These are phyloP conservation scores for Rhexocercosporidium sp. DNA, from an alignment of 2,329 filamentous ascomycete species.

Conservation along the genomic window DNA sequence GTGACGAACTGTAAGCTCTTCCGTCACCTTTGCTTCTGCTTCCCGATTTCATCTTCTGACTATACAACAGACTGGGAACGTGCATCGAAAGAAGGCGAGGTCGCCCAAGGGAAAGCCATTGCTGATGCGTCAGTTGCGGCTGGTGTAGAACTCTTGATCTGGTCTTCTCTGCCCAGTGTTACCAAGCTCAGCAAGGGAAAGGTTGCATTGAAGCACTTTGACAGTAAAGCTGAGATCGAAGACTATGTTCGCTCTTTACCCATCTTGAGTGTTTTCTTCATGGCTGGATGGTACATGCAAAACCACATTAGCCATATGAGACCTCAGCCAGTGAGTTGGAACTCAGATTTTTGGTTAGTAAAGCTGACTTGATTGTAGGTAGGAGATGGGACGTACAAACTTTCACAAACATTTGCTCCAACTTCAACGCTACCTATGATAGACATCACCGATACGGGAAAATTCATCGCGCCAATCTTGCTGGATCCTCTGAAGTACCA, in stretches of 20 bases:
- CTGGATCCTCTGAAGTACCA: constrained; percentile 49
- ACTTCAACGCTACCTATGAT: constrained; percentile 38
- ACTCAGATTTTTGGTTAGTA: not conserved
- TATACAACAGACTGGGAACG: constrained; percentile 44
- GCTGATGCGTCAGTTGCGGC: constrained; percentile 48
- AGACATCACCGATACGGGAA: constrained; percentile 38
- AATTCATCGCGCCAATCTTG: constrained; percentile 46
- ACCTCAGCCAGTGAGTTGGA: constrained; percentile 1
- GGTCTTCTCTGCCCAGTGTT: constrained; percentile 48
- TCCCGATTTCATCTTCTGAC: constrained; percentile 44
- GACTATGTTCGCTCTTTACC: constrained; percentile 44
- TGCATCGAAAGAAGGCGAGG: constrained; percentile 16
- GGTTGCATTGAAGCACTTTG: constrained; percentile 43
- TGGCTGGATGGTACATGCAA: constrained; percentile 42
- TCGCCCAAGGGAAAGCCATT: constrained; percentile 48
- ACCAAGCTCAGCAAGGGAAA: constrained; percentile 44
- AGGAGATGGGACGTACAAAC: constrained; percentile 35
- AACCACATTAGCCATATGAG: constrained; percentile 7
- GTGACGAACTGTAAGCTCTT: constrained; percentile 52
- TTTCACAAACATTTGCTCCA: constrained; percentile 27
- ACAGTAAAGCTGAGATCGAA: constrained; percentile 44
- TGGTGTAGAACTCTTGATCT: constrained; percentile 50
- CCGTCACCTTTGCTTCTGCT: constrained; percentile 44
- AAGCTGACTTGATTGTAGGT: constrained; percentile 17
- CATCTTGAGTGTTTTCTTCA: constrained; percentile 51